A percentile compares a stretch with the other conserved stretches of the same genome.
Conservation (phyloP, 805 yeast species). For the Wickerhamiella lipophila region DNA sequence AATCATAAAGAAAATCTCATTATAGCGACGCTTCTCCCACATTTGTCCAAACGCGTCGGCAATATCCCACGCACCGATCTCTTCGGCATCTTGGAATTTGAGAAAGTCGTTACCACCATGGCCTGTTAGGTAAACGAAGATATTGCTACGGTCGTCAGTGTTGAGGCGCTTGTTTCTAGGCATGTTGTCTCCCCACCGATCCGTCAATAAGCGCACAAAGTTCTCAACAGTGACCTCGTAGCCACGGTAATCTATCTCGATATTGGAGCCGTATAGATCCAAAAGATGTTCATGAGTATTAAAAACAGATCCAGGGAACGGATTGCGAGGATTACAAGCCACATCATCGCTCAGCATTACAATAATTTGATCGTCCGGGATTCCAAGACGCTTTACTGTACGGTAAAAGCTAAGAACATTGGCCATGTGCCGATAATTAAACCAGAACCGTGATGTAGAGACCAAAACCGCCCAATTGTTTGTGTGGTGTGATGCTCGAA, state of each 20-base stretch:
- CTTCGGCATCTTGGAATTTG: conserved; percentile 97
- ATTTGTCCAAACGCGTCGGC: conserved; percentile 96
- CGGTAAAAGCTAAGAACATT: conserved; percentile 88
- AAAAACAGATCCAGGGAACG: conserved; percentile 92
- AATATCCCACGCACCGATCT: conserved; percentile 84
- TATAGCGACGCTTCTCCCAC: conserved; percentile 90
- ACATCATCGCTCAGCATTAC: conserved; percentile 94
- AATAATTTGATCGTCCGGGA: conserved; percentile 95
- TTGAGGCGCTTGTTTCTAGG: conserved; percentile 82
- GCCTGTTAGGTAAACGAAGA: conserved; percentile 91
- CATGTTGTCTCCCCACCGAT: conserved; percentile 89
- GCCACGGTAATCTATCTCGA: conserved; percentile 94
- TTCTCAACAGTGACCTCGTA: conserved; percentile 97
- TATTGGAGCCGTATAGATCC: conserved; percentile 85
- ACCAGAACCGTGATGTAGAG: conserved; percentile 95
- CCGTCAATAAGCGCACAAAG: conserved; percentile 82
- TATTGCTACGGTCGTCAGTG: conserved; percentile 89
- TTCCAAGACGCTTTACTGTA: conserved; percentile 89
- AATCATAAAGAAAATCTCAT: conserved; percentile 92
- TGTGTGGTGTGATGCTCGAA: conserved; percentile 36
- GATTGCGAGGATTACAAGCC: conserved; percentile 91
- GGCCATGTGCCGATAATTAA: conserved; percentile 95
- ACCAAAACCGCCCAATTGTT: conserved; percentile 80
- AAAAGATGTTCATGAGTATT: conserved; percentile 85
- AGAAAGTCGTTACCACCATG: conserved; percentile 98